Base-by-base conservation (phyloP, 2,329 filamentous ascomycete species). In the Beauveria rudraprayagi region DNA sequence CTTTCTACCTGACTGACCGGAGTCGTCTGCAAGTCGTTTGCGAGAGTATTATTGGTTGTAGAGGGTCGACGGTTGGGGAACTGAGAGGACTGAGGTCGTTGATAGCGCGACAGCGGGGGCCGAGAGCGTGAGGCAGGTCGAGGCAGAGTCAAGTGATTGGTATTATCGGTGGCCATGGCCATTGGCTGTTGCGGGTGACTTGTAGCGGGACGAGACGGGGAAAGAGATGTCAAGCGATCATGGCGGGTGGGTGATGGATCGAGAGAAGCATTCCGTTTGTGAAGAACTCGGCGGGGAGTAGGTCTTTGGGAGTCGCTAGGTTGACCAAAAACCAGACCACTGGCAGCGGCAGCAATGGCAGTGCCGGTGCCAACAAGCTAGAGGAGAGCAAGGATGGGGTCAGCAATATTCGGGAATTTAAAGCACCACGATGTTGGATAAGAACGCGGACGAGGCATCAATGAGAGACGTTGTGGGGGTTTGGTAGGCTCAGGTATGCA, bases 311-410 rank as follows among this genome's bases (percentile, higher is more conserved):
- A 68, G 66, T 82, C 79, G 66, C 73, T 69, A 50, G 79, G 74
- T 71, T 85, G 81, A 66, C 81, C 83, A 71, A 86, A 84, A 66
- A 82, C 81, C 64, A 86, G 74, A 67, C 83, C 83, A 67, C 77
- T 79, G 71, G 82, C 78, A 67, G 83, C 83, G 69, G 82, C 82
- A 73, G 83, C 83, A 71, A 84, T 80, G 66, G 81, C 82, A 73
- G 82, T 83, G 72, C 83, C 81, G 67, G 83, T 80, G 72, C 82
- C 83, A 73, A 85, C 80, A 68, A 86, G 82, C 83, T 86, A 68
- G 54, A 50, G 43, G 37, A 30, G 26, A 64, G 58, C 55, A 62
- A 52, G 48, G 52, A 43, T 34, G 24, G 34, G 17, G 34, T 37
- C 34, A 37, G 34, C 34, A 37, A 37, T 5, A 5, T 14, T 37